Evolutionary conservation across 805 yeast species (phyloP).

Genomic region (Peterozyma xylosa): DNA sequence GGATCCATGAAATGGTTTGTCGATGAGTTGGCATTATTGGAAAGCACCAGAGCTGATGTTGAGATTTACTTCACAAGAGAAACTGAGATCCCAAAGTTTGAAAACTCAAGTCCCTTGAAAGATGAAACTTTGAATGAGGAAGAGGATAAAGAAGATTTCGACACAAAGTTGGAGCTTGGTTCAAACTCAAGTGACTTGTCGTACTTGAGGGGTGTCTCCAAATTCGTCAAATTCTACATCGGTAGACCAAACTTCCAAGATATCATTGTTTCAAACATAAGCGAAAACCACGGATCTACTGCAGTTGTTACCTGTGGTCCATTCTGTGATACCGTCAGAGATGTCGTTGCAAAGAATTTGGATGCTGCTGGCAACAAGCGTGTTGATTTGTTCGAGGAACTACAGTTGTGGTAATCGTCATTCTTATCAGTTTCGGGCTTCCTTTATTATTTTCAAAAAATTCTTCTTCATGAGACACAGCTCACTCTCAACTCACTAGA

Average conservation of each 20-base stretch:
- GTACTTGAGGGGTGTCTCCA: conserved; percentile 2
- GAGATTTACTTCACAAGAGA: conserved; percentile 32
- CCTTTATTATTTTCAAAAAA: too few species aligned
- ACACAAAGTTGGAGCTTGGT: too few species aligned
- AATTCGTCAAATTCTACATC: conserved; percentile 27
- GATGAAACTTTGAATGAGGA: conserved; percentile 7
- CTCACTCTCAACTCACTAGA: too few species aligned
- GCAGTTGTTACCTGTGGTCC: conserved; percentile 62
- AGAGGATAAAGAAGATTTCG: conserved; percentile 4
- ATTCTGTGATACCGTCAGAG: conserved; percentile 51
- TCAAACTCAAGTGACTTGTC: too few species aligned
- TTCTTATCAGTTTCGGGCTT: too few species aligned
- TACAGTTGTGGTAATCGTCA: conserved; percentile 54
- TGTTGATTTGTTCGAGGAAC: conserved; percentile 67
- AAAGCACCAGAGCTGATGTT: conserved; percentile 18
- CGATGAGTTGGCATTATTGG: conserved; percentile 16
- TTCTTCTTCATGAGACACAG: too few species aligned
- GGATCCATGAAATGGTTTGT: conserved; percentile 19
- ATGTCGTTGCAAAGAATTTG: conserved; percentile 34
- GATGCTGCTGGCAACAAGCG: conserved; percentile 30
- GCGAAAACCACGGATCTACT: conserved; percentile 32
- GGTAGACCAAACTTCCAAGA: conserved; percentile 39
- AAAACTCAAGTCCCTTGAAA: conserved; percentile 4
- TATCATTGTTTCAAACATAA: conserved; percentile 28
- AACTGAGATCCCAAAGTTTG: conserved; percentile 3